Percentiles rank a stretch among this genome's conserved stretches.
These are phyloP conservation scores for Cladorrhinum sp. DNA, from an alignment of 2,329 filamentous ascomycete species.

Conservation along the genomic window DNA sequence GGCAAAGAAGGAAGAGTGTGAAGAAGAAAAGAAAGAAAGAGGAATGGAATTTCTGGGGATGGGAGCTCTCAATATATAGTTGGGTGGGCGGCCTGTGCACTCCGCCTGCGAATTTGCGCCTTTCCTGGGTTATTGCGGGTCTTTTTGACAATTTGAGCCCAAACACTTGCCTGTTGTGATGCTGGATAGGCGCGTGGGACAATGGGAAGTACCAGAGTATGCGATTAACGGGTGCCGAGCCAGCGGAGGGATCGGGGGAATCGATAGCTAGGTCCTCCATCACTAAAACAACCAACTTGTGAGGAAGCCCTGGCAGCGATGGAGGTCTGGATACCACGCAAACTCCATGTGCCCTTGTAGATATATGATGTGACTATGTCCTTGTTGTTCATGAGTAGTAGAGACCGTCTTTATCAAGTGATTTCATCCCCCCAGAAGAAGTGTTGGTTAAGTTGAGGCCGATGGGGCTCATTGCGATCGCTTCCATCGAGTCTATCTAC, in stretches of 20 bases:
- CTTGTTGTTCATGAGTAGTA: not conserved
- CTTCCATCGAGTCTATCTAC: not conserved
- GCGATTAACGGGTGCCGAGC: not conserved
- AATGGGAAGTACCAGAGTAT: not conserved
- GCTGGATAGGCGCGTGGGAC: not conserved
- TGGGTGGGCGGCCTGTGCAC: not conserved
- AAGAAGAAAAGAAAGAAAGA: not conserved
- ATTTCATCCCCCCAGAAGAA: not conserved
- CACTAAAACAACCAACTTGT: not conserved
- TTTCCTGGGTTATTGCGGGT: not conserved
- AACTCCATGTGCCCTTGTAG: not conserved
- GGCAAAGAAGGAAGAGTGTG: not conserved
- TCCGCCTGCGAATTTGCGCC: not conserved
- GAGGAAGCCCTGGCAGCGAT: not conserved
- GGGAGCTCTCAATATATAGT: not conserved
- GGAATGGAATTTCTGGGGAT: not conserved
- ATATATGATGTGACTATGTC: not conserved
- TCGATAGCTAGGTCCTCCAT: not conserved
- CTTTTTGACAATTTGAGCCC: not conserved
- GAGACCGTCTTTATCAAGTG: not conserved
- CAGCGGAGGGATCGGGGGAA: too few species aligned
- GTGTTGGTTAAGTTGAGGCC: not conserved
- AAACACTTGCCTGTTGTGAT: not conserved
- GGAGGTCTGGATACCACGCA: not conserved
- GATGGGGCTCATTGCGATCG: not conserved